These are phyloP conservation scores for Penicillium glabrum DNA, from an alignment of 2,329 filamentous ascomycete species.

Conservation along the genomic window DNA sequence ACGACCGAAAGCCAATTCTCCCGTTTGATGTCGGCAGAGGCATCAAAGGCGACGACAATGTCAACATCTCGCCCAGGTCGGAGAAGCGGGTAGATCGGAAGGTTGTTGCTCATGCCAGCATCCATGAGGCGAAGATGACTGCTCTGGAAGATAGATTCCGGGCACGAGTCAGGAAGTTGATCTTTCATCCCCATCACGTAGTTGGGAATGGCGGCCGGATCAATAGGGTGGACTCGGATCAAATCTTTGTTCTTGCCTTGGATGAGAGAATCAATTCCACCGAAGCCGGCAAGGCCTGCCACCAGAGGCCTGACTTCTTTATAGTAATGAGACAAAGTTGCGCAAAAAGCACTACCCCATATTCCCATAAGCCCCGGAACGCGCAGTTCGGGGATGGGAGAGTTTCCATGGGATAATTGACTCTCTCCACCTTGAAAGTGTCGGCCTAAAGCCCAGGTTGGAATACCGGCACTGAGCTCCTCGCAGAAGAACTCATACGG, in stretches of 20 bases:
- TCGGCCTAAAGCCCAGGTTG: slow-evolving; percentile 88
- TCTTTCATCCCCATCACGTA: slow-evolving; percentile 80
- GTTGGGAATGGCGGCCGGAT: slow-evolving; percentile 88
- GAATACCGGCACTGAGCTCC: slow-evolving; percentile 86
- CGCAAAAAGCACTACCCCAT: slow-evolving; percentile 97
- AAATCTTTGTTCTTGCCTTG: slow-evolving; percentile 79
- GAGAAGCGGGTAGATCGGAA: slow-evolving; percentile 92
- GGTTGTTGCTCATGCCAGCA: slow-evolving; percentile 97
- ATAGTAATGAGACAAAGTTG: slow-evolving; percentile 94
- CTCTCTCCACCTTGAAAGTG: slow-evolving; percentile 73
- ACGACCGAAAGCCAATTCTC: slow-evolving; percentile 95
- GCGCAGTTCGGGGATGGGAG: slow-evolving; percentile 77
- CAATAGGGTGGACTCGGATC: slow-evolving; percentile 89
- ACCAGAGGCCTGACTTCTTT: slow-evolving; percentile 85
- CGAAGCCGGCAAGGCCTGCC: slow-evolving; percentile 71
- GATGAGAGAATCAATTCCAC: slow-evolving; percentile 76
- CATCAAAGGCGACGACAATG: slow-evolving; percentile 88
- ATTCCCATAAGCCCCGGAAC: slow-evolving; percentile 85
- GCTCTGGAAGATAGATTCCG: slow-evolving; percentile 69
- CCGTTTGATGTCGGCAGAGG: slow-evolving; percentile 85
- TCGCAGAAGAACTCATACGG: slow-evolving; percentile 96
- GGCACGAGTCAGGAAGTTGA: slow-evolving; percentile 72
- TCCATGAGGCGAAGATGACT: slow-evolving; percentile 87
- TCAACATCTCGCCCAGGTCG: slow-evolving; percentile 87
- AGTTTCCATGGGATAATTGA: slow-evolving; percentile 61